These are phyloP conservation scores for Diaporthe eres DNA, from an alignment of 2,329 filamentous ascomycete species.

Conservation along the genomic window DNA sequence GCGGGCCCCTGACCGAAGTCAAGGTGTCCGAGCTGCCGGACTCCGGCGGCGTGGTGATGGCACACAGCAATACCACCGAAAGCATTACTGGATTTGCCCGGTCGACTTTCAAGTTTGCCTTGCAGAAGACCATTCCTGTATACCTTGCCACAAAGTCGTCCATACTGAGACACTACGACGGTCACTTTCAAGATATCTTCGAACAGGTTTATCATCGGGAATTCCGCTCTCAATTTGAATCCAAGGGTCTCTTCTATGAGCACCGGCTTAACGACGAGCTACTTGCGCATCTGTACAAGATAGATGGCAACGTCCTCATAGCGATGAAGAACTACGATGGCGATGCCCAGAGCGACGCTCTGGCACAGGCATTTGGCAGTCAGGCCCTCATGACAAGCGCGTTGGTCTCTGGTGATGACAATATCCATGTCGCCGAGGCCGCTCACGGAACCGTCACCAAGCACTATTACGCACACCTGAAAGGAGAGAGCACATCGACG, in stretches of 20 bases:
- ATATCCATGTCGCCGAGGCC: conserved; percentile 96
- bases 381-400: conserved; percentile 98
- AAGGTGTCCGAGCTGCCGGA: conserved; percentile 84
- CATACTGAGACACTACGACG: conserved; percentile 98
- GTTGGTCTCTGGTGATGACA: conserved; percentile 94
- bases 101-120: conserved; percentile 93
- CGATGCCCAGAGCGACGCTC: conserved; percentile 98
- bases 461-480: conserved; percentile 98
- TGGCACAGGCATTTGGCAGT: conserved; percentile 97
- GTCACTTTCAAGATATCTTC: conserved; percentile 99
- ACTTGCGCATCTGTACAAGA: conserved; percentile 99
- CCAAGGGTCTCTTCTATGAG: conserved; percentile 97
- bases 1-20: conserved; percentile 86
- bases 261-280: conserved; percentile 99
- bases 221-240: conserved; percentile 91
- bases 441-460: conserved; percentile 98
- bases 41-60: conserved; percentile 86
- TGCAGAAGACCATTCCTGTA: conserved; percentile 88
- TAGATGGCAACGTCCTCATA: conserved; percentile 94
- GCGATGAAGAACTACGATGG: conserved; percentile 99
- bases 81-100: conserved; percentile 96
- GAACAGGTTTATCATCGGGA: conserved; percentile 91
- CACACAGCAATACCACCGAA: conserved; percentile 98
- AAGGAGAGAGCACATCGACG: conserved; percentile 95
- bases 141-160: conserved; percentile 99